Evolutionary conservation across 2,329 filamentous ascomycete genomes (phyloP).

Genomic region (Nothopassalora personata): DNA sequence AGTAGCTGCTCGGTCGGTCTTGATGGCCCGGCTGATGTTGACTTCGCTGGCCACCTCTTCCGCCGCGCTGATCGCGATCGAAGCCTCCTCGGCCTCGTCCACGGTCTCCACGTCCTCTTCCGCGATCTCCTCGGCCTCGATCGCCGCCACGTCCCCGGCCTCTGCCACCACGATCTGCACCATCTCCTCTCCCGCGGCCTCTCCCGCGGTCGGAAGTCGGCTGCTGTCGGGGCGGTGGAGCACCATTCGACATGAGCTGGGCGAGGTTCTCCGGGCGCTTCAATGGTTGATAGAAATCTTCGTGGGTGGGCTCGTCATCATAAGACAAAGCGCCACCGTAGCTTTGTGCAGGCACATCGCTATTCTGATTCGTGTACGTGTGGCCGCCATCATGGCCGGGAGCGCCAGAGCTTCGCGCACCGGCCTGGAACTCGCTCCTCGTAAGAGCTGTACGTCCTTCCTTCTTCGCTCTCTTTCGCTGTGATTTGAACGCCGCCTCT

Average conservation of each 20-base stretch:
- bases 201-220: slow-evolving; percentile 32
- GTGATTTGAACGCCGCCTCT: slow-evolving; percentile 54
- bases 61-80: slow-evolving; percentile 14
- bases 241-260: slow-evolving; percentile 39
- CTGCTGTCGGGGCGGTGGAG: slow-evolving; percentile 20
- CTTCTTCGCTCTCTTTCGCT: slow-evolving; percentile 33
- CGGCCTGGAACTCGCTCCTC: slow-evolving; percentile 17
- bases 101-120: slow-evolving; percentile 23
- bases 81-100: slow-evolving; percentile 17
- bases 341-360: slow-evolving; percentile 21
- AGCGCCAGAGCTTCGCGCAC: slow-evolving; percentile 1
- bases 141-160: slow-evolving; percentile 25
- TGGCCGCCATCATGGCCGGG: slow-evolving; percentile 11
- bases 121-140: slow-evolving; percentile 8
- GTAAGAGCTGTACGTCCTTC: slow-evolving; percentile 21
- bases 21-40: slow-evolving; percentile 6
- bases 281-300: slow-evolving; percentile 45
- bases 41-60: slow-evolving; percentile 5
- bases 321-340: slow-evolving; percentile 33
- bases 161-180: slow-evolving; percentile 12
- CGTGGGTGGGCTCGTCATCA: slow-evolving; percentile 38
- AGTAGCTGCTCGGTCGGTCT: slow-evolving; percentile 22
- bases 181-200: slow-evolving; percentile 29
- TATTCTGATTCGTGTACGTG: slow-evolving; percentile 10
- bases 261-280: slow-evolving; percentile 44